Evolutionary conservation across 345 rosid genomes (phyloP), one percentile per base, ranked within the genome.

Genomic region (Salix exigua): DNA sequence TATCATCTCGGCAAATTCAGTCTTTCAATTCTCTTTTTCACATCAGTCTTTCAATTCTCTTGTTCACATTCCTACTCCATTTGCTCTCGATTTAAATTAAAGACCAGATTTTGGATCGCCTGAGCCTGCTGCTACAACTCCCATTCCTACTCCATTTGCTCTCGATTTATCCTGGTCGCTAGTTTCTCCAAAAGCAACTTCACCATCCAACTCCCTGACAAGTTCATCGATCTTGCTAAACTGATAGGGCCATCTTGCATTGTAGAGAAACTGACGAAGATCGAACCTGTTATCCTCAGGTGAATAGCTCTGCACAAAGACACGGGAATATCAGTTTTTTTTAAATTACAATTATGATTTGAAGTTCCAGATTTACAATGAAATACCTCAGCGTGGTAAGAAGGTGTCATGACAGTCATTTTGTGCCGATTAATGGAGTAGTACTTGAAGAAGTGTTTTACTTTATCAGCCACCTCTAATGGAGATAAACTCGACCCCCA

Each of bases 361-460:
- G 4, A 50, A 35, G 48, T 31, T 60, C 25, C 25, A 55, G 44
- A 7, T 16, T 13, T 65, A 40, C 40, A 21, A 17, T 21, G 23
- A 74, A 66, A 2, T 85, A 96, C 99, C 99, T 94, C 97, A 3
- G 97, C 98, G 61, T 96, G 99, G 70, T 92, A 96, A 19, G 95
- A 94, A 12, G 98, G 99, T 65, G 99, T 94, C 66, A 96, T 79
- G 60, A 90, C 93, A 1, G 97, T 92, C 98, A 96, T 92, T 78
- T 96, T 96, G 87, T 96, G 99, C 37, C 98, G 89, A 82, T 96
- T 96, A 63, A 92, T 89, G 64, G 99, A 96, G 81, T 96, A 96
- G 77, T 88, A 89, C 77, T 92, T 91, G 92, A 96, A 96, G 90
- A 96, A 94, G 78, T 88, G 83, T 73, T 94, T 94, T 81, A 96